These are phyloP conservation scores for Citrullus amarus DNA, from an alignment of 306 rosid genomes.

Conservation along the genomic window DNA sequence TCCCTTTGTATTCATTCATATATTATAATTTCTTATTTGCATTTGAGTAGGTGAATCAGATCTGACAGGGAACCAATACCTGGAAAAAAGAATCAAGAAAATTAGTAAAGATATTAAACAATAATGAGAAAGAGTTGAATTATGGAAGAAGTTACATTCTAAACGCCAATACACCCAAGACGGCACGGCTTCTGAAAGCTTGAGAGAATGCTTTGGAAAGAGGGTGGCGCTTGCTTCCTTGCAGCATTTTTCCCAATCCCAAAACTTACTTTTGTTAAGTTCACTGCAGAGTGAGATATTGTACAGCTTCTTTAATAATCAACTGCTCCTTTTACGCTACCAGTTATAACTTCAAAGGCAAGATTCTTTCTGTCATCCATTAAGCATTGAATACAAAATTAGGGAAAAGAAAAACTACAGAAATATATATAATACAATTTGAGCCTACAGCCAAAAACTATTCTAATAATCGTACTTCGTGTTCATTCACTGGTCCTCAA, in stretches of 20 bases:
- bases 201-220: slow-evolving; percentile 24
- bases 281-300: slow-evolving; percentile 7
- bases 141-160: slow-evolving; percentile 36
- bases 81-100: slow-evolving; percentile 21
- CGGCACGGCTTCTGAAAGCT: slow-evolving; percentile 76
- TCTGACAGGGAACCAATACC: slow-evolving; percentile 13
- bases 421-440: not conserved
- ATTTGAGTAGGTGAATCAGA: slow-evolving; percentile 15
- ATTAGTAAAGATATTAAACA: not conserved
- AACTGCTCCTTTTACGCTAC: not conserved
- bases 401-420: not conserved
- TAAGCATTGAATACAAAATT: not conserved
- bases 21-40: not conserved
- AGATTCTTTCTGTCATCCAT: slow-evolving; percentile 7
- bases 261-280: slow-evolving; percentile 18
- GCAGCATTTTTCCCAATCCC: slow-evolving; percentile 30
- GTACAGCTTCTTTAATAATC: slow-evolving; percentile 2
- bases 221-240: slow-evolving; percentile 30
- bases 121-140: slow-evolving; percentile 23
- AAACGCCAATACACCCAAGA: slow-evolving; percentile 44
- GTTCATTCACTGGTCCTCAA: not conserved
- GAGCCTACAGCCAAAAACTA: not conserved
- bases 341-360: not conserved
- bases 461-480: not conserved
- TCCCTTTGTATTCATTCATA: not conserved